Percentiles rank a stretch among this genome's conserved stretches.
These are phyloP conservation scores for Sisymbrium altissimum DNA, from an alignment of 345 rosid genomes.

Conservation along the genomic window DNA sequence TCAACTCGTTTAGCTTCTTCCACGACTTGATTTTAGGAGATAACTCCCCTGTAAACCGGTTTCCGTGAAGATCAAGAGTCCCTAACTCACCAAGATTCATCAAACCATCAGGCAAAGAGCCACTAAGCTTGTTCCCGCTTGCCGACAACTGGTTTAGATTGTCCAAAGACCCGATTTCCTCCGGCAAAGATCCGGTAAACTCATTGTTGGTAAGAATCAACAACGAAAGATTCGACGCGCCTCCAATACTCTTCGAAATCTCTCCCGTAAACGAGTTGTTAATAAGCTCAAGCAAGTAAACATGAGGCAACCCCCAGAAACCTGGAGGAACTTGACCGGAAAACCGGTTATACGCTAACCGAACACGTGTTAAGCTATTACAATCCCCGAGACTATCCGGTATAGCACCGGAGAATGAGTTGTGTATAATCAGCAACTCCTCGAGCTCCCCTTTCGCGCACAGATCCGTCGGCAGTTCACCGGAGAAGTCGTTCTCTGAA, in stretches of 20 bases:
- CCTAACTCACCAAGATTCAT: slow-evolving; percentile 56
- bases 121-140: slow-evolving; percentile 56
- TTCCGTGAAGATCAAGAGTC: slow-evolving; percentile 70
- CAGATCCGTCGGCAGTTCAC: slow-evolving; percentile 57
- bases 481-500: slow-evolving; percentile 63
- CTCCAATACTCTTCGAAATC: slow-evolving; percentile 52
- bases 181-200: slow-evolving; percentile 71
- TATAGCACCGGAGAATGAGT: slow-evolving; percentile 63
- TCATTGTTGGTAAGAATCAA: slow-evolving; percentile 59
- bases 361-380: slow-evolving; percentile 64
- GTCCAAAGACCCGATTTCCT: slow-evolving; percentile 60
- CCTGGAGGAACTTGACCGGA: slow-evolving; percentile 72
- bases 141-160: slow-evolving; percentile 59
- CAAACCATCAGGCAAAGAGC: slow-evolving; percentile 63
- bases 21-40: slow-evolving; percentile 54
- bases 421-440: slow-evolving; percentile 64
- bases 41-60: slow-evolving; percentile 66
- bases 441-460: slow-evolving; percentile 68
- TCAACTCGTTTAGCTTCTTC: slow-evolving; percentile 84
- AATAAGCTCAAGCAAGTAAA: slow-evolving; percentile 61
- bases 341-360: slow-evolving; percentile 64
- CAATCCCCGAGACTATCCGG: slow-evolving; percentile 63
- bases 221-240: slow-evolving; percentile 63
- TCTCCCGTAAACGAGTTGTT: slow-evolving; percentile 67
- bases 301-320: slow-evolving; percentile 90